These are phyloP conservation scores for Penicillium nucicola DNA, from an alignment of 495 filamentous ascomycete genomes.

Conservation along the genomic window DNA sequence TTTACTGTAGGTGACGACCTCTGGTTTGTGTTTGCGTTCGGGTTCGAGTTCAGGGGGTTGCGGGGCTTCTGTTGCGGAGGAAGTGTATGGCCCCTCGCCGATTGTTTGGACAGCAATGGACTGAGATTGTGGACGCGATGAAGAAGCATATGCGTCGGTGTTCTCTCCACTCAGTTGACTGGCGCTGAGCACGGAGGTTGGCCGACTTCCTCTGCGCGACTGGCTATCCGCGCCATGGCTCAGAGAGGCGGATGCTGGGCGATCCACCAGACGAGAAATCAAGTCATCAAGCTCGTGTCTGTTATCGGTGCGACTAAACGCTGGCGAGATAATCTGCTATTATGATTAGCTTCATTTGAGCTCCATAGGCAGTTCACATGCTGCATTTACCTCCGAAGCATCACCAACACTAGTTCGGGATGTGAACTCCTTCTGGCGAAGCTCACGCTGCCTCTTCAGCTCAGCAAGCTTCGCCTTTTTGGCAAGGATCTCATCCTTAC, in stretches of 20 bases:
- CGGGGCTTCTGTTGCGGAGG: conserved; percentile 68
- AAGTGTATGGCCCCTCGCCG: conserved; percentile 63
- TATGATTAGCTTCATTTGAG: conserved; percentile 10
- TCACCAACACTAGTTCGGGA: conserved; percentile 62
- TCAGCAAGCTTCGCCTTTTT: conserved; percentile 95
- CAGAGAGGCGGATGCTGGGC: conserved; percentile 69
- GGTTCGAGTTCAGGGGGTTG: conserved; percentile 69
- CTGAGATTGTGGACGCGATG: conserved; percentile 37
- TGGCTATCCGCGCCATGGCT: conserved; percentile 60
- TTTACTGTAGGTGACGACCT: conserved; percentile 92
- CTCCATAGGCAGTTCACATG: conserved; percentile 15
- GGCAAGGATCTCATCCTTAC: conserved; percentile 88
- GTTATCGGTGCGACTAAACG: conserved; percentile 64
- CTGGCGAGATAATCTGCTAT: conserved; percentile 61
- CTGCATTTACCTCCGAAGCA: conserved; percentile 45
- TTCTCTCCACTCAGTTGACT: conserved; percentile 70
- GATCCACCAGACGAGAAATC: conserved; percentile 74
- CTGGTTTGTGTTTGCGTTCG: conserved; percentile 70
- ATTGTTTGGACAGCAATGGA: conserved; percentile 64
- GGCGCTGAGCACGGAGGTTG: conserved; percentile 77
- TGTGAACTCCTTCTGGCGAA: conserved; percentile 69
- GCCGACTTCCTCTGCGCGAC: conserved; percentile 71
- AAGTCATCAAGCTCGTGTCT: conserved; percentile 79
- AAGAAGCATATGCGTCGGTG: conserved; percentile 45
- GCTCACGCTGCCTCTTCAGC: conserved; percentile 85